A percentile compares a stretch with the other conserved stretches of the same genome.
Evolutionary conservation across 495 filamentous ascomycete genomes (phyloP).

Genomic region (Aspergillus ellipticus): DNA sequence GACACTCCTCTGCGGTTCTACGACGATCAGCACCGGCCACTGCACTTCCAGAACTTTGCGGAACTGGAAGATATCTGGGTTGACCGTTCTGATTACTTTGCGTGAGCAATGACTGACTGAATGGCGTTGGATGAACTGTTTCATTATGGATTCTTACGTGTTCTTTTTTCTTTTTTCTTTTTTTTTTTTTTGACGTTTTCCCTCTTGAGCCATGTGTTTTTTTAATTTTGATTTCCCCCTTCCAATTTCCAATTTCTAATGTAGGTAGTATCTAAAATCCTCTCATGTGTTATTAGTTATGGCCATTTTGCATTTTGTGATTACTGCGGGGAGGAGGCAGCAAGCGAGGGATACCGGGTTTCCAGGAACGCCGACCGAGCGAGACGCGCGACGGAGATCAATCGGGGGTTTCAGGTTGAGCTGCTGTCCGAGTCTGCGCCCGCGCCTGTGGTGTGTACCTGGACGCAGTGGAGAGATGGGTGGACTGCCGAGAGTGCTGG

Average conservation of each 20-base stretch:
- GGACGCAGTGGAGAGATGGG: background rate
- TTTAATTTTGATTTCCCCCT: background rate
- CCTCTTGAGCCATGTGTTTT: background rate
- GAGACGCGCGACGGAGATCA: too few species aligned
- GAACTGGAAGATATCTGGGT: conserved; percentile 90
- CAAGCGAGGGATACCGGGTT: background rate
- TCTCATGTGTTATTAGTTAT: background rate
- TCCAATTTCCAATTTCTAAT: too few species aligned
- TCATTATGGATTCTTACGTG: conserved; percentile 13
- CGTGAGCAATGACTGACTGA: conserved; percentile 39
- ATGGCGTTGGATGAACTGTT: conserved; percentile 22
- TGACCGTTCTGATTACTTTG: conserved; percentile 82
- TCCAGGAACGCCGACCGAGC: background rate
- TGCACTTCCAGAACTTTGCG: conserved; percentile 93
- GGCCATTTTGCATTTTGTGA: background rate
- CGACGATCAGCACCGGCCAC: conserved; percentile 82
- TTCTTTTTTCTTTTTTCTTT: conserved; percentile 12
- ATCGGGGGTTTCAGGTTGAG: background rate
- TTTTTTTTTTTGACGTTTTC: conserved; percentile 10
- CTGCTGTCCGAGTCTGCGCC: too few species aligned
- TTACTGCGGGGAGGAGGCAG: background rate
- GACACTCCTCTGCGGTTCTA: conserved; percentile 90
- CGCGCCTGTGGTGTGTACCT: too few species aligned
- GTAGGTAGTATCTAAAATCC: background rate
- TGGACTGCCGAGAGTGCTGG: background rate